A percentile compares a stretch with the other conserved stretches of the same genome.
These are phyloP conservation scores for Volvariella volvacea DNA, from an alignment of 1,284 basidiomycete genomes.

Conservation along the genomic window DNA sequence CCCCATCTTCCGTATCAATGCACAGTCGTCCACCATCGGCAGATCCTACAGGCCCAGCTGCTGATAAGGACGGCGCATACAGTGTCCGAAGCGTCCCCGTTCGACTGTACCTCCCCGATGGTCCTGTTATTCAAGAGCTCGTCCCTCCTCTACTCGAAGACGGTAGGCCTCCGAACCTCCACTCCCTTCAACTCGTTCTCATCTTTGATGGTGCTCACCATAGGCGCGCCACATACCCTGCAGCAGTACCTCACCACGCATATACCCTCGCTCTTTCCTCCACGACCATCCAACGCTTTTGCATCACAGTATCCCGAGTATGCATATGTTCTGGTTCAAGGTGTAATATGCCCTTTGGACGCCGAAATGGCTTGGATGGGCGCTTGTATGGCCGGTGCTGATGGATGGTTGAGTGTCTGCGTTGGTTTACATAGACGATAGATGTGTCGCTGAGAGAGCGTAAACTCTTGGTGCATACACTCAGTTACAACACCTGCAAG, in stretches of 20 bases:
- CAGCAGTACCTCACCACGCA: slow-evolving; percentile 53
- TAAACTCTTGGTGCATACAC: too few relatives aligned
- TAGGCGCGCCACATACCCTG: slow-evolving; percentile 58
- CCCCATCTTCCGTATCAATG: slow-evolving; percentile 43
- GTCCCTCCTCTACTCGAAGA: slow-evolving; percentile 73
- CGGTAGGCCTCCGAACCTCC: slow-evolving; percentile 30
- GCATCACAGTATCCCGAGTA: slow-evolving; percentile 38
- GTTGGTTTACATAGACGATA: slow-evolving; percentile 46
- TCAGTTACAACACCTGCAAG: too few relatives aligned
- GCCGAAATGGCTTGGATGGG: slow-evolving; percentile 92
- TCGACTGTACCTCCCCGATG: slow-evolving; percentile 87
- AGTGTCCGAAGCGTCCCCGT: slow-evolving; percentile 83
- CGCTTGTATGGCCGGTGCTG: slow-evolving; percentile 83
- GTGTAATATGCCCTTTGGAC: slow-evolving; percentile 80
- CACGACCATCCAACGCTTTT: slow-evolving; percentile 31
- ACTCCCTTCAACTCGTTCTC: slow-evolving; percentile 1
- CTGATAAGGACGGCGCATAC: slow-evolving; percentile 72
- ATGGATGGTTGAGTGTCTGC: slow-evolving; percentile 91
- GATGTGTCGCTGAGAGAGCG: neutral
- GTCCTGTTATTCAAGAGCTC: slow-evolving; percentile 85
- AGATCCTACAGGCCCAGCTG: slow-evolving; percentile 45
- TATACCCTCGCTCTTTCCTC: slow-evolving; percentile 62
- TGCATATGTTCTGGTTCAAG: slow-evolving; percentile 77
- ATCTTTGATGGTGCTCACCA: slow-evolving; percentile 2
- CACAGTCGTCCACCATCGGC: slow-evolving; percentile 64